Evolutionary conservation across 202 grass and related monocot species (phyloP).

Genomic region (Eragrostis tef): DNA sequence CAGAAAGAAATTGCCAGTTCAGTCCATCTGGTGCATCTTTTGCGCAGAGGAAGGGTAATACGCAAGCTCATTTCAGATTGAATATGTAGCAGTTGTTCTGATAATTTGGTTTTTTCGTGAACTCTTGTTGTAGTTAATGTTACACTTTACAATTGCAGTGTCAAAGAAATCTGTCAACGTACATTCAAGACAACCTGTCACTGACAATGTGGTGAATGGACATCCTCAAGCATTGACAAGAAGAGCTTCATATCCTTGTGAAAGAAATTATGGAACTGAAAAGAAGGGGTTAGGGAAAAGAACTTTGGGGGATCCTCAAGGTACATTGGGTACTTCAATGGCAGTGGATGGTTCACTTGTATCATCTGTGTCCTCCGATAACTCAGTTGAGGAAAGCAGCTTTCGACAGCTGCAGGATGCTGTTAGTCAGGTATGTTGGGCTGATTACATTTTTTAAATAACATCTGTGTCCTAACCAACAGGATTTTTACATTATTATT

Average conservation of each 20-base stretch:
- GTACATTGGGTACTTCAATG: slow-evolving; percentile 52
- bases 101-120: slow-evolving; percentile 30
- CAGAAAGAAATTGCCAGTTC: slow-evolving; percentile 46
- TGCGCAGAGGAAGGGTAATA: slow-evolving; percentile 56
- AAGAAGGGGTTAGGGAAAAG: slow-evolving; percentile 50
- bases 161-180: slow-evolving; percentile 50
- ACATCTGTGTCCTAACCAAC: not conserved
- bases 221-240: slow-evolving; percentile 53
- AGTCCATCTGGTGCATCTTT: slow-evolving; percentile 51
- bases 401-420: slow-evolving; percentile 80
- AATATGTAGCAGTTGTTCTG: slow-evolving; percentile 6
- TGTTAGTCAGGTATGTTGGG: slow-evolving; percentile 72
- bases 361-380: slow-evolving; percentile 62
- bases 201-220: slow-evolving; percentile 30
- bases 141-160: slow-evolving; percentile 27
- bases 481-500: not conserved
- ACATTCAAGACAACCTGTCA: slow-evolving; percentile 38
- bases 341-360: slow-evolving; percentile 60
- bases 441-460: slow-evolving; percentile 19
- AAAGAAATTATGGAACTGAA: slow-evolving; percentile 54
- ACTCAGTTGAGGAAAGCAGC: slow-evolving; percentile 68
- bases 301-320: slow-evolving; percentile 35
- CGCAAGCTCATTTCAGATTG: slow-evolving; percentile 16
- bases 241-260: slow-evolving; percentile 53
- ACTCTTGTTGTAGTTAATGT: slow-evolving; percentile 37